phyloP scores from a whole-genome alignment of 108 stramenopile genomes.

The Pseudonitzschia multiseries region DNA sequence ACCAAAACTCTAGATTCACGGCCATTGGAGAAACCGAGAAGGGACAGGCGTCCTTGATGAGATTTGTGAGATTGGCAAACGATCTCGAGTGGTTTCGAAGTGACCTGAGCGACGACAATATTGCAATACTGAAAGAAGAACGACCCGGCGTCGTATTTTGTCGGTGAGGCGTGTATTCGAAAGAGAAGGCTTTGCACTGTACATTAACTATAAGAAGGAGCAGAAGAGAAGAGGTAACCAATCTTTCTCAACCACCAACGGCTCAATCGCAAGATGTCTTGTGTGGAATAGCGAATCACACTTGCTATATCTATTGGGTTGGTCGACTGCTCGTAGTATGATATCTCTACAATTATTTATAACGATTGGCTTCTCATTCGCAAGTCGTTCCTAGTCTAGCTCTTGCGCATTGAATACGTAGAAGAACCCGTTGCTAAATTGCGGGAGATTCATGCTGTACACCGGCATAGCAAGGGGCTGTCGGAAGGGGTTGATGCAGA shows the following conservation, averaged over 20 bases:
- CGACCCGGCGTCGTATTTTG: conserved; percentile 45
- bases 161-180: background rate
- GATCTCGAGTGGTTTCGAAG: conserved; percentile 44
- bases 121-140: conserved; percentile 29
- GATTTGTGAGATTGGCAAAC: conserved; percentile 34
- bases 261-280: background rate
- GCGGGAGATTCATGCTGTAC: conserved; percentile 87
- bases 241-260: background rate
- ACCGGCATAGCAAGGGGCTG: conserved; percentile 89
- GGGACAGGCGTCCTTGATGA: conserved; percentile 36
- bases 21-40: conserved; percentile 22
- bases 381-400: conserved; percentile 17
- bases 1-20: conserved; percentile 12
- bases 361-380: no score
- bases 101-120: conserved; percentile 41
- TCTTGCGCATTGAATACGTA: conserved; percentile 86
- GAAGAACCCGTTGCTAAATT: conserved; percentile 86
- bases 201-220: background rate
- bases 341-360: no score
- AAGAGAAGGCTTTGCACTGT: background rate
- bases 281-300: no score
- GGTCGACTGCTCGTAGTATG: no score
- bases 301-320: no score
- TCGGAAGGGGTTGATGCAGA: conserved; percentile 82
- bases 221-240: background rate